These are phyloP conservation scores for Yueomyces sp. DNA, from an alignment of 805 yeast genomes.

Conservation along the genomic window DNA sequence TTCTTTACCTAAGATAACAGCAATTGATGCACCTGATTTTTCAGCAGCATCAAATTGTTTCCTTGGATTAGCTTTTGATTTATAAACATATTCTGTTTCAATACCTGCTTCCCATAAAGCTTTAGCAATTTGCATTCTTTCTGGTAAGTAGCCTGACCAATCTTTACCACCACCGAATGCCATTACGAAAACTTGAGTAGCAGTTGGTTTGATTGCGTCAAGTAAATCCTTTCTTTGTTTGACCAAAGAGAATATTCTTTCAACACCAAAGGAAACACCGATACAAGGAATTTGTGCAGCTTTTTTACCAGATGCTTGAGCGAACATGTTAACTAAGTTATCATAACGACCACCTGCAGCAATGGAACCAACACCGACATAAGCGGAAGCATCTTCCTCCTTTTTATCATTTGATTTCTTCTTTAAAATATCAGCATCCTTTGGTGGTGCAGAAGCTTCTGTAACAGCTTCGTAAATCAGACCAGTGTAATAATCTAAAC, in stretches of 20 bases:
- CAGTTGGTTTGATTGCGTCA: conserved; percentile 58
- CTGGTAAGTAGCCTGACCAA: conserved; percentile 85
- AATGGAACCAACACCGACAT: conserved; percentile 96
- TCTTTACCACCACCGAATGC: conserved; percentile 98
- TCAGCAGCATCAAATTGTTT: conserved; percentile 98
- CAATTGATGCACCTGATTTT: conserved; percentile 78
- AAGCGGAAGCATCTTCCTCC: conserved; percentile 88
- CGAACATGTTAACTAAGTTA: conserved; percentile 91
- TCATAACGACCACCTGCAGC: conserved; percentile 99
- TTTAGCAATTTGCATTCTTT: conserved; percentile 81
- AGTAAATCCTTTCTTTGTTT: conserved; percentile 43
- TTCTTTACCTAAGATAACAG: conserved; percentile 91
- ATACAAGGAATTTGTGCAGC: conserved; percentile 83
- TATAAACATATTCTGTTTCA: conserved; percentile 83
- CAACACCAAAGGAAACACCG: conserved; percentile 95
- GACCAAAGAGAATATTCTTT: conserved; percentile 81
- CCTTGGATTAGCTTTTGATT: conserved; percentile 85
- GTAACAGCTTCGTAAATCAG: conserved; percentile 95
- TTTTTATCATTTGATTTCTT: conserved; percentile 31
- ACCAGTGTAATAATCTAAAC: conserved; percentile 95
- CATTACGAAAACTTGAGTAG: conserved; percentile 91
- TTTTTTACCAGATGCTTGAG: conserved; percentile 68
- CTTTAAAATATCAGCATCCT: conserved; percentile 56
- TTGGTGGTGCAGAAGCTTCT: conserved; percentile 90
- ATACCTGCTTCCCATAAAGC: conserved; percentile 79